Evolutionary conservation across 352 stramenopile species (phyloP).

Genomic region (Pythium phragmiticola): DNA sequence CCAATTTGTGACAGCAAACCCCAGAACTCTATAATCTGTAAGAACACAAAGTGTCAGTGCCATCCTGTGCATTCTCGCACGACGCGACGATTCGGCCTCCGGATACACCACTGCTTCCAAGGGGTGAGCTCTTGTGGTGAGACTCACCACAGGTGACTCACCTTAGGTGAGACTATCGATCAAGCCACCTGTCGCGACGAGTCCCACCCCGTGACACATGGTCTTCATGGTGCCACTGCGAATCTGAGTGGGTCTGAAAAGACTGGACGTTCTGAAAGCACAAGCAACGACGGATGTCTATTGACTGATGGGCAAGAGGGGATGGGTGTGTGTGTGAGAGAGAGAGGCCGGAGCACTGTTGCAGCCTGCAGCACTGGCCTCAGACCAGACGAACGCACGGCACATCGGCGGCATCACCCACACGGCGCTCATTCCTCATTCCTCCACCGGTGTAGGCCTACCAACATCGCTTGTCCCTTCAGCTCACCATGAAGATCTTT

Average conservation of each 20-base stretch:
- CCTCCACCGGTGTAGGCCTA: background rate
- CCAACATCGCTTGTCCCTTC: background rate
- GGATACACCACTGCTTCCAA: too few species aligned
- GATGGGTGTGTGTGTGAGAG: background rate
- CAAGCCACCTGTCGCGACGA: background rate
- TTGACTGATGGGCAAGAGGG: background rate
- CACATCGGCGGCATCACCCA: background rate
- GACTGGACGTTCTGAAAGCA: background rate
- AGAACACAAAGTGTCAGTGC: too few species aligned
- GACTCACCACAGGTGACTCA: too few species aligned
- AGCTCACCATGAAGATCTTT: conserved; percentile 35
- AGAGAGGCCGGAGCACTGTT: background rate
- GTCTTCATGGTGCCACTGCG: conserved; percentile 3
- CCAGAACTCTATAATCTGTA: too few species aligned
- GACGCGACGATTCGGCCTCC: too few species aligned
- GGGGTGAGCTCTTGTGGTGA: too few species aligned
- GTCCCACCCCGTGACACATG: conserved; percentile 7
- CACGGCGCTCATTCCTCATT: conserved; percentile 24
- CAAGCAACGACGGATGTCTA: background rate
- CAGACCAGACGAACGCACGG: background rate
- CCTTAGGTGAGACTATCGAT: conserved; percentile 8
- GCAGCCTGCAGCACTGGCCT: too few species aligned
- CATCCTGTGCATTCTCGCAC: too few species aligned
- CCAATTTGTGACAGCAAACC: too few species aligned
- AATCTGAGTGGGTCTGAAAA: conserved; percentile 9